Conservation (phyloP, 2,329 filamentous ascomycete species). For the Cladophialophora immunda region DNA sequence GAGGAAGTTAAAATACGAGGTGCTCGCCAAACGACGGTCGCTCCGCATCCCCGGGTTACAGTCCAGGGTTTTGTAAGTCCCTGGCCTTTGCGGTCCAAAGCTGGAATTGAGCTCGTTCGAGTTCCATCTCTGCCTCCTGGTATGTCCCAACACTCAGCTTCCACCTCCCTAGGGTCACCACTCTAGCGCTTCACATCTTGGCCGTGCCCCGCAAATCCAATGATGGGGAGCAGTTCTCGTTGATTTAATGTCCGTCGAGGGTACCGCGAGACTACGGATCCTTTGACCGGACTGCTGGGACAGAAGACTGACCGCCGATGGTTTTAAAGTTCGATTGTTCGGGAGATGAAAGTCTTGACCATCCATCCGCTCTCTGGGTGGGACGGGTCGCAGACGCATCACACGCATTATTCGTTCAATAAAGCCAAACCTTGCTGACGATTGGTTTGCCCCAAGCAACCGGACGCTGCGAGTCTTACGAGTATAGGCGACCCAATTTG, state of each 20-base stretch:
- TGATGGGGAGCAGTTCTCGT: neutral
- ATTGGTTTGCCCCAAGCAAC: neutral
- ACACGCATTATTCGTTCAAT: neutral
- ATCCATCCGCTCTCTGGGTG: neutral
- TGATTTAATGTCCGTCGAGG: neutral
- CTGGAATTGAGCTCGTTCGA: too few relatives aligned
- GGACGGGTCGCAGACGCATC: neutral
- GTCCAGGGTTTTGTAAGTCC: neutral
- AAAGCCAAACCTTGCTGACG: neutral
- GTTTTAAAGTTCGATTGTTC: neutral
- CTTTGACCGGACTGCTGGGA: neutral
- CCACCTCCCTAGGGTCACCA: neutral
- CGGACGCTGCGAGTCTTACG: neutral
- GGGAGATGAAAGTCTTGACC: neutral
- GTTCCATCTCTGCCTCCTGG: neutral
- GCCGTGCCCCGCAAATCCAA: neutral
- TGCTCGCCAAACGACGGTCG: neutral
- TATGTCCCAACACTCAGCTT: too few relatives aligned
- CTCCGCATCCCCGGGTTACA: neutral
- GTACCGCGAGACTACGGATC: neutral
- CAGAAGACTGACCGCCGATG: neutral
- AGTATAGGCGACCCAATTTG: neutral
- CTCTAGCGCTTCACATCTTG: neutral
- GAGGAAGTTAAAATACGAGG: neutral
- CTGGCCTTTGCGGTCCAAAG: neutral